Conservation (phyloP, 202 grass and related monocot genomes). For the Setaria viridis region DNA sequence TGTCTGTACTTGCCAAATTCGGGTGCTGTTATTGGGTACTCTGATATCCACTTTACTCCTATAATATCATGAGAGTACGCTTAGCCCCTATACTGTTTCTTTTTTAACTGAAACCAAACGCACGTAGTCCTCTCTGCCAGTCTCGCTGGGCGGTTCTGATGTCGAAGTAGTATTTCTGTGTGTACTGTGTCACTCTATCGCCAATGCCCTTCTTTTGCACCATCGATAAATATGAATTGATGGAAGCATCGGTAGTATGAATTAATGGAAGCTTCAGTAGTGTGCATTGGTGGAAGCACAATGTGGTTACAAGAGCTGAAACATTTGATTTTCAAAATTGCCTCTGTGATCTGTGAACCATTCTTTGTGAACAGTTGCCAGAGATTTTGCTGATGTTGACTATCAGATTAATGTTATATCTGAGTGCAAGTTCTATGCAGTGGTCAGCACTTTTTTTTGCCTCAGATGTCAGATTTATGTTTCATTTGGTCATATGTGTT, state of each 20-base stretch:
- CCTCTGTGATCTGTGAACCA: not conserved
- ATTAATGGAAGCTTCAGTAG: not conserved
- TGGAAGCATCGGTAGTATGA: not conserved
- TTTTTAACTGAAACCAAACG: not conserved
- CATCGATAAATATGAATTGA: not conserved
- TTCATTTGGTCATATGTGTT: not conserved
- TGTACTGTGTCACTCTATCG: not conserved
- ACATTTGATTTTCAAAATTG: not conserved
- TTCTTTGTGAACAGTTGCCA: not conserved
- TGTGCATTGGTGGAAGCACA: not conserved
- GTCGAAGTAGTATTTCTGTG: not conserved
- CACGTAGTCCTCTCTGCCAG: not conserved
- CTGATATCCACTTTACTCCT: not conserved
- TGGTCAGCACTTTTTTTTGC: not conserved
- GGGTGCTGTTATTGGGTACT: not conserved
- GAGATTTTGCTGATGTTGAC: not conserved
- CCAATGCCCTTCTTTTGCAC: not conserved
- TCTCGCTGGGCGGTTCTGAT: not conserved
- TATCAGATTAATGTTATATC: not conserved
- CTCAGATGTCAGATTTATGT: not conserved
- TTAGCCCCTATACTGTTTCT: not conserved
- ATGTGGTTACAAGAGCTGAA: not conserved
- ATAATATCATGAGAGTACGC: not conserved
- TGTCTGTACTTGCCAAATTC: not conserved
- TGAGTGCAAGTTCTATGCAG: not conserved